Base-by-base conservation (phyloP, 2,329 filamentous ascomycete species). In the Cladosporium sp. region DNA sequence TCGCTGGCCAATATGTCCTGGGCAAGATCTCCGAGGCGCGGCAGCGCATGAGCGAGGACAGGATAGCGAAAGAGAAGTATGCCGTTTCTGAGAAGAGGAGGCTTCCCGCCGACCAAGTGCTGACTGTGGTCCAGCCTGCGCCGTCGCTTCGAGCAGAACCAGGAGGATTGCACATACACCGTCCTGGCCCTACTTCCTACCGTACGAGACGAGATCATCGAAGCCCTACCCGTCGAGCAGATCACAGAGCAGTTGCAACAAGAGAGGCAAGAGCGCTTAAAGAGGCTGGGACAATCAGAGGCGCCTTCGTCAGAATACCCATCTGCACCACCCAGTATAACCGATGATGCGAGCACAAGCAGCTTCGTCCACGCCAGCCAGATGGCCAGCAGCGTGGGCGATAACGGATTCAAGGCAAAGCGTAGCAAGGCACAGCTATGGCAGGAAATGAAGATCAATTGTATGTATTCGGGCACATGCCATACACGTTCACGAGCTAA, bases 151-250 rank as follows among this genome's bases (percentile, higher is more conserved):
- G 92, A 98, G 79, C 95, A 99, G 80, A 99, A 99, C 79, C 95
- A 99, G 78, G 94, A 97, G 77, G 95, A 99, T 80, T 99, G 95
- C 81, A 97, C 94, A 58, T 97, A 96, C 78, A 99, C 95, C 44
- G 93, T 98, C 54, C 88, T 98, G n/a, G 95, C 94, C 34, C 88
- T 99, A 65, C 86, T 99, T 11, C 95, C 95, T 4, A 96, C 94
- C 38, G 92, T 93, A 7, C 93, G 93, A 28, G 88, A 95, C 71
- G 94, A 96, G 76, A 90, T 99, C 73, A 84, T 97, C 74, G 89
- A 92, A 71, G 89, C 90, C 36, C 87, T 98, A 73, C 92, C 96
- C 63, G 96, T 96, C 52, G 95, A 99, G 78, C 88, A 91, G 74
- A 92, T 97, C 74, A 94, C 94, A 4, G 90, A 93, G 71, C 93